Percentiles rank a stretch among this genome's conserved stretches.
Conservation (phyloP, 768 basidiomycete genomes). For the Phylloporus sp. region DNA sequence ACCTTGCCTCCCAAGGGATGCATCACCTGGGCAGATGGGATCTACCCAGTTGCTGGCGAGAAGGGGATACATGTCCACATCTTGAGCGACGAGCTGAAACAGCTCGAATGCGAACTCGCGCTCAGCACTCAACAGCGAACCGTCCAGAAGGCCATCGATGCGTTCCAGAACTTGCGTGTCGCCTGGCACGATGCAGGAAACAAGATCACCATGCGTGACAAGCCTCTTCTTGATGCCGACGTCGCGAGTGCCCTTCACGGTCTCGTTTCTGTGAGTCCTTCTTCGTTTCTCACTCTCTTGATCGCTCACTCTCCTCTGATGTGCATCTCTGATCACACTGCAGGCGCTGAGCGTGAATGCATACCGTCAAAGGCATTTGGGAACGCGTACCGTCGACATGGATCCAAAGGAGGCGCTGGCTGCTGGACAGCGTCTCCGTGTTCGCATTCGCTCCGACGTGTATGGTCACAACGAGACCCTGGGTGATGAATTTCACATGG, state of each 20-base stretch:
- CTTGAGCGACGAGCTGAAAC: not conserved
- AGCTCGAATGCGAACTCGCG: not conserved
- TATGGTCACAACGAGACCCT: too few species aligned
- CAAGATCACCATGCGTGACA: not conserved
- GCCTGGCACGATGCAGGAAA: slow-evolving; percentile 1
- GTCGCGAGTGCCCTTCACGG: not conserved
- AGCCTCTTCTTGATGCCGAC: not conserved
- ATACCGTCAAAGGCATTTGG: not conserved
- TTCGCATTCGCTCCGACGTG: not conserved
- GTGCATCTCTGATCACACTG: too few species aligned
- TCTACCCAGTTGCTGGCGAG: too few species aligned
- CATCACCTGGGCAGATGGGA: too few species aligned
- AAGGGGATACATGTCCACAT: too few species aligned
- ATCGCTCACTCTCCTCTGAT: too few species aligned
- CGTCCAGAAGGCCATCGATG: not conserved
- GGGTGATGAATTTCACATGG: too few species aligned
- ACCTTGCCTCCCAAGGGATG: too few species aligned
- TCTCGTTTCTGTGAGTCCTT: not conserved
- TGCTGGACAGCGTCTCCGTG: not conserved
- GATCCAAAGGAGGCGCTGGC: not conserved
- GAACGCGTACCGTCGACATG: not conserved
- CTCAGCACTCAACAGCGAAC: not conserved
- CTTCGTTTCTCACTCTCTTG: too few species aligned
- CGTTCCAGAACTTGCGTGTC: not conserved
- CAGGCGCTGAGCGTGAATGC: not conserved